These are phyloP conservation scores for Achaetomium macrosporum DNA, from an alignment of 2,329 filamentous ascomycete species.

Conservation along the genomic window DNA sequence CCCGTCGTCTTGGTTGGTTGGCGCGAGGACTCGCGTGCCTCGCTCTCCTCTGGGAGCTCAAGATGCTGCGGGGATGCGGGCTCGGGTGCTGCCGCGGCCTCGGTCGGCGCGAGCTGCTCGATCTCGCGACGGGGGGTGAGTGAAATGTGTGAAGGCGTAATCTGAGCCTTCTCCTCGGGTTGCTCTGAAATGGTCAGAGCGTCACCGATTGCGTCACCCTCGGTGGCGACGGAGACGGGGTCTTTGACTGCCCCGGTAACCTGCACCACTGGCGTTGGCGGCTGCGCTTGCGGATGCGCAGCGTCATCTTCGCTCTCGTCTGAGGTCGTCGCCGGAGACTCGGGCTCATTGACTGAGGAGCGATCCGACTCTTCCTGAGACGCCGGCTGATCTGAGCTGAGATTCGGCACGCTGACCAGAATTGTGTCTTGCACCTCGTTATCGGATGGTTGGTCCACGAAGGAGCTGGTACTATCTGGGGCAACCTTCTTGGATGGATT, in stretches of 20 bases:
- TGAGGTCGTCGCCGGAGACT: conserved; percentile 14
- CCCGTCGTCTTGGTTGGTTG: conserved; percentile 3
- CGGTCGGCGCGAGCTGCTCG: neutral
- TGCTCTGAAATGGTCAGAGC: neutral
- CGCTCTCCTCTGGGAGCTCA: neutral
- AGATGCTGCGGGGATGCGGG: neutral
- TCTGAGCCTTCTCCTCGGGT: conserved; percentile 2
- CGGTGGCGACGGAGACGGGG: conserved; percentile 6
- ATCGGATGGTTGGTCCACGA: conserved; percentile 31
- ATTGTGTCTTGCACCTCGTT: conserved; percentile 53
- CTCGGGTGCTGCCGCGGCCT: neutral
- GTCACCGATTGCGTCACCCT: conserved; percentile 7
- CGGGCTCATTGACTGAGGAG: conserved; percentile 17
- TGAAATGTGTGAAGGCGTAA: neutral
- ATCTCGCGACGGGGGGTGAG: neutral
- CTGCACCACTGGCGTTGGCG: conserved; percentile 14
- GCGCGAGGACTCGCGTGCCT: neutral
- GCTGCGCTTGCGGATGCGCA: conserved; percentile 6
- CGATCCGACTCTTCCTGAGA: conserved; percentile 28
- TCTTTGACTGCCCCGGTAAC: conserved; percentile 6
- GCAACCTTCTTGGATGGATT: conserved; percentile 36
- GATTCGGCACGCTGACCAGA: conserved; percentile 44
- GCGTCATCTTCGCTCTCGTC: neutral
- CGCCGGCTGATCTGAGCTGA: conserved; percentile 27
- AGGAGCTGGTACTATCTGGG: conserved; percentile 27